Evolutionary conservation across 2,329 filamentous ascomycete species (phyloP).

Genomic region (Graphiopsis chlorocephala): DNA sequence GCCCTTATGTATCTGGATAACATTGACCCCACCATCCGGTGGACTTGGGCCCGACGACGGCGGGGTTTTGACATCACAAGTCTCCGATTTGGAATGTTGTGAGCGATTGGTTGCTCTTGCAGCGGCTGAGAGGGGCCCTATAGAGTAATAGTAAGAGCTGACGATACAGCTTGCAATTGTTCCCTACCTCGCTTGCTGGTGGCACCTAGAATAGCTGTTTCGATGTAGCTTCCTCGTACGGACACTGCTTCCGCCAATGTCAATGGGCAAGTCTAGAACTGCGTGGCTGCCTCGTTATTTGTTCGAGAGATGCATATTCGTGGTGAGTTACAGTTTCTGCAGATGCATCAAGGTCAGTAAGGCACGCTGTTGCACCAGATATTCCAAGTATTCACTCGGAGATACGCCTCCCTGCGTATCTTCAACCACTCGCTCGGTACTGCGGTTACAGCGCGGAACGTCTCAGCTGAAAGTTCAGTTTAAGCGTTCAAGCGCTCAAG

Average conservation of each 20-base stretch:
- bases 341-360: not conserved
- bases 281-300: not conserved
- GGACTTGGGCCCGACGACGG: slow-evolving; percentile 2
- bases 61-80: slow-evolving; percentile 9
- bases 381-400: not conserved
- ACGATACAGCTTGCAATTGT: not conserved
- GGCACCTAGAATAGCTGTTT: not conserved
- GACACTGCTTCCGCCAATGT: not conserved
- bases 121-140: too few species aligned
- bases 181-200: not conserved
- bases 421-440: not conserved
- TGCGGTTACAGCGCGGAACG: not conserved
- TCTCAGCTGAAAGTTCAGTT: not conserved
- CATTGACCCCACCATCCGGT: slow-evolving; percentile 9
- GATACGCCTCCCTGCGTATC: not conserved
- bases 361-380: not conserved
- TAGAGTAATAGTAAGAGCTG: not conserved
- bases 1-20: slow-evolving; percentile 1
- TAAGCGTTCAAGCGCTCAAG: not conserved
- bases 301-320: not conserved
- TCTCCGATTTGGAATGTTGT: not conserved
- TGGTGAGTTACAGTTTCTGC: not conserved
- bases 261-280: not conserved
- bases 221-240: not conserved
- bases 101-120: slow-evolving; percentile 11